These are phyloP conservation scores for Blakeslea trispora DNA, from an alignment of 371 early-diverging fungal genomes.

Conservation along the genomic window DNA sequence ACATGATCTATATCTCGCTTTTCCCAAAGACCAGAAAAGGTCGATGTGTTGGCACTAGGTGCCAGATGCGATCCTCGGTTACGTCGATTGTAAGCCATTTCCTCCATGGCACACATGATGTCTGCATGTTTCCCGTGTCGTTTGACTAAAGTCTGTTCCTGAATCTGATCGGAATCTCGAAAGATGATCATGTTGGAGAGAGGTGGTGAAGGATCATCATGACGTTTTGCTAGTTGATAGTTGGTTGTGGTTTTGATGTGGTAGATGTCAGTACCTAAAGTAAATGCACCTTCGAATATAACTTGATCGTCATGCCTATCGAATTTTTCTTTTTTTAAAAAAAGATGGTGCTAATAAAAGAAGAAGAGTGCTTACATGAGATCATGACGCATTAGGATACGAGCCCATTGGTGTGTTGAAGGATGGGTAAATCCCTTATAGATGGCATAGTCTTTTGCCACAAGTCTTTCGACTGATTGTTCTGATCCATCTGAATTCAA, in stretches of 20 bases:
- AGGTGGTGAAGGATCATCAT: constrained; percentile 54
- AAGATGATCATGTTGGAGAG: constrained; percentile 59
- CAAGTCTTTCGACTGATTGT: constrained; percentile 16
- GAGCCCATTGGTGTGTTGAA: constrained; percentile 60
- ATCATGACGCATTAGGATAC: constrained; percentile 60
- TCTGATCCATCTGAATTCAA: constrained; percentile 30
- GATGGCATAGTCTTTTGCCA: constrained; percentile 48
- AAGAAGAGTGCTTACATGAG: constrained; percentile 28
- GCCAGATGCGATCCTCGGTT: constrained; percentile 18
- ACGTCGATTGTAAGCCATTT: constrained; percentile 25
- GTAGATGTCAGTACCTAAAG: constrained; percentile 56
- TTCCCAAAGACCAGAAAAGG: constrained; percentile 21
- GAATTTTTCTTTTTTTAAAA: constrained; percentile 11
- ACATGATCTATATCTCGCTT: constrained; percentile 4
- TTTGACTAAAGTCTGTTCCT: constrained; percentile 5
- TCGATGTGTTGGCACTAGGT: not conserved
- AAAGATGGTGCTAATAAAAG: too few relatives aligned
- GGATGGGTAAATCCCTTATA: constrained; percentile 58
- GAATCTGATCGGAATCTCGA: constrained; percentile 63
- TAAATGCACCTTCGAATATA: constrained; percentile 69
- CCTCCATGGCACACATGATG: constrained; percentile 30
- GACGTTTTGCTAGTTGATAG: constrained; percentile 57
- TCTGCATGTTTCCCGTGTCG: not conserved
- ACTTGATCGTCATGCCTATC: not conserved
- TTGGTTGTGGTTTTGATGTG: constrained; percentile 62